Percentiles rank a stretch among this genome's conserved stretches.
These are phyloP conservation scores for Candida easanensis DNA, from an alignment of 805 yeast species.

Conservation along the genomic window DNA sequence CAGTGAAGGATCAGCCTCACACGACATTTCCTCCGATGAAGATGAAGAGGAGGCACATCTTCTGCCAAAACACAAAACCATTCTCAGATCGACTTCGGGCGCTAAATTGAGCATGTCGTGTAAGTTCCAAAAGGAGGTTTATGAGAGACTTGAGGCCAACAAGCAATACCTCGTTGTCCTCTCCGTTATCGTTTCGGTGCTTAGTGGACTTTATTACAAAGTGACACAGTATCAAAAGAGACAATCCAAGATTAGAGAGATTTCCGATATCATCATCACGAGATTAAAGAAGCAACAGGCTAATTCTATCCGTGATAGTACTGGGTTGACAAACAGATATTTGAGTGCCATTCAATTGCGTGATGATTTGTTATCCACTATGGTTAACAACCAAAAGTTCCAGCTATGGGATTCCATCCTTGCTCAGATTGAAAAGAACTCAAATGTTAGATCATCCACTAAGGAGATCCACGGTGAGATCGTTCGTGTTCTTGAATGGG, in stretches of 20 bases:
- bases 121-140: constrained; percentile 50
- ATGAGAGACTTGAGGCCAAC: constrained; percentile 34
- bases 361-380: constrained; percentile 50
- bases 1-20: constrained; percentile 40
- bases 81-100: constrained; percentile 74
- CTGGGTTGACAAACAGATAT: constrained; percentile 40
- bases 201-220: constrained; percentile 30
- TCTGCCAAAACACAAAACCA: constrained; percentile 30
- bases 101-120: constrained; percentile 58
- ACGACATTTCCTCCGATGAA: constrained; percentile 37
- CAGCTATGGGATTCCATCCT: constrained; percentile 58
- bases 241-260: constrained; percentile 40
- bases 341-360: constrained; percentile 72
- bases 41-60: constrained; percentile 37
- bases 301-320: constrained; percentile 30
- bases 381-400: constrained; percentile 33
- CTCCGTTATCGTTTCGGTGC: constrained; percentile 2
- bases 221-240: constrained; percentile 36
- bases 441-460: constrained; percentile 59
- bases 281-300: constrained; percentile 48
- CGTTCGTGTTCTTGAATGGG: constrained; percentile 87
- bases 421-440: constrained; percentile 56
- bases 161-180: constrained; percentile 18
- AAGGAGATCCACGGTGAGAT: constrained; percentile 84
- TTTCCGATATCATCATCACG: constrained; percentile 46